A percentile compares a stretch with the other conserved stretches of the same genome.
Conservation (phyloP, 169 alveolate genomes). For the Perkinsus olseni region DNA sequence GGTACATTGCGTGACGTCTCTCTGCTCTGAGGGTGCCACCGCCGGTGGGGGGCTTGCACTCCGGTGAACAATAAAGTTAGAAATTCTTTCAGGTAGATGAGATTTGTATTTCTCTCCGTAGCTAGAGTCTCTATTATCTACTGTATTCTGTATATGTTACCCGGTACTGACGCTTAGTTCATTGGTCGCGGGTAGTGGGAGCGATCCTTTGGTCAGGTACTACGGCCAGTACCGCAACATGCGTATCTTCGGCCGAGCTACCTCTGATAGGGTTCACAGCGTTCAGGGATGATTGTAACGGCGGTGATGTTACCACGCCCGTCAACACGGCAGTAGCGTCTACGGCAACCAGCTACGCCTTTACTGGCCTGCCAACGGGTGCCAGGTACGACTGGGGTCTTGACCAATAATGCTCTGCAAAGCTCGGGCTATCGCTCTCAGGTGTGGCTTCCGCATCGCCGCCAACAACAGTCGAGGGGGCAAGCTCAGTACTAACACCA, state of each 20-base stretch:
- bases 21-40: no score
- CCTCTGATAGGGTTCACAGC: neutral
- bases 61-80: no score
- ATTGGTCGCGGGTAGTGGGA: no score
- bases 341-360: neutral
- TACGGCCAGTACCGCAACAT: neutral
- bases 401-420: neutral
- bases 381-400: neutral
- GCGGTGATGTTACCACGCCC: neutral
- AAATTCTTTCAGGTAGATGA: no score
- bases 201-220: no score
- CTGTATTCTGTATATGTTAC: neutral
- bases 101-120: no score
- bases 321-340: neutral
- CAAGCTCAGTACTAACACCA: neutral
- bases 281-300: neutral
- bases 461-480: neutral
- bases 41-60: no score
- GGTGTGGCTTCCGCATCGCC: neutral
- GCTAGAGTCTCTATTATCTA: neutral
- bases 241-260: neutral
- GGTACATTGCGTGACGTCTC: no score
- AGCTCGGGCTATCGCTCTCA: neutral
- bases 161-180: no score
- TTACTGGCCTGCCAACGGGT: neutral